phyloP scores from a whole-genome alignment of 495 filamentous ascomycete species.

The Tetracladium marchalianum region DNA sequence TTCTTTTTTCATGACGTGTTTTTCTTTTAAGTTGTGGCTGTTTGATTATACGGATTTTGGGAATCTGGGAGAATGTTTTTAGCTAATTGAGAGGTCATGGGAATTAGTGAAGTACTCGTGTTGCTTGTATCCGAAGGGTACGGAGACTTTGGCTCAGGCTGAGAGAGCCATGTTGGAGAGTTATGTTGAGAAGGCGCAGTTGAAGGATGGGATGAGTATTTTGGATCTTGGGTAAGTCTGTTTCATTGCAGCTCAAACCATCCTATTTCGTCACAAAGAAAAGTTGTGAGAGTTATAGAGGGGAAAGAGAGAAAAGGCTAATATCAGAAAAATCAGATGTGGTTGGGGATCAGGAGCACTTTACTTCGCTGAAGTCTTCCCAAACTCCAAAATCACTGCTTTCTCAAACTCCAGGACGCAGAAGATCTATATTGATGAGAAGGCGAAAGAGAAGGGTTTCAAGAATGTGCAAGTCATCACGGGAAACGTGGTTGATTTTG shows the following conservation, averaged over 20 bases:
- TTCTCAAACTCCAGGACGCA: slow-evolving; percentile 57
- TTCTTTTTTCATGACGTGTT: no score
- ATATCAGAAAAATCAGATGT: slow-evolving; percentile 31
- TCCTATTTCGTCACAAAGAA: neutral
- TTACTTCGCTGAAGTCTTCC: slow-evolving; percentile 50
- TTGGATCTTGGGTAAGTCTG: slow-evolving; percentile 49
- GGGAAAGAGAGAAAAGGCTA: no score
- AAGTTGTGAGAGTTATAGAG: no score
- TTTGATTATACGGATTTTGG: no score
- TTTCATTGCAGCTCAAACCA: neutral
- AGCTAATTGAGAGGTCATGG: no score
- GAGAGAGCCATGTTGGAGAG: slow-evolving; percentile 53
- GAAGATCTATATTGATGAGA: slow-evolving; percentile 50
- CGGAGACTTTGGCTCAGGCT: slow-evolving; percentile 47
- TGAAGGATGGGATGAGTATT: slow-evolving; percentile 48
- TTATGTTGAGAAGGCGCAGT: slow-evolving; percentile 44
- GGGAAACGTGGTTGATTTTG: slow-evolving; percentile 48
- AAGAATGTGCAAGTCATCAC: slow-evolving; percentile 49
- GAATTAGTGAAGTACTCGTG: slow-evolving; percentile 42
- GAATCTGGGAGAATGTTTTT: no score
- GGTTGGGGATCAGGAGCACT: slow-evolving; percentile 56
- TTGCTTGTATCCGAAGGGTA: slow-evolving; percentile 46
- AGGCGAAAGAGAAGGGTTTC: slow-evolving; percentile 41
- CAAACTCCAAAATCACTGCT: slow-evolving; percentile 45
- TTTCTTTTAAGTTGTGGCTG: no score